Conservation (phyloP, 352 stramenopile genomes). For the Sclerospora graminicola region DNA sequence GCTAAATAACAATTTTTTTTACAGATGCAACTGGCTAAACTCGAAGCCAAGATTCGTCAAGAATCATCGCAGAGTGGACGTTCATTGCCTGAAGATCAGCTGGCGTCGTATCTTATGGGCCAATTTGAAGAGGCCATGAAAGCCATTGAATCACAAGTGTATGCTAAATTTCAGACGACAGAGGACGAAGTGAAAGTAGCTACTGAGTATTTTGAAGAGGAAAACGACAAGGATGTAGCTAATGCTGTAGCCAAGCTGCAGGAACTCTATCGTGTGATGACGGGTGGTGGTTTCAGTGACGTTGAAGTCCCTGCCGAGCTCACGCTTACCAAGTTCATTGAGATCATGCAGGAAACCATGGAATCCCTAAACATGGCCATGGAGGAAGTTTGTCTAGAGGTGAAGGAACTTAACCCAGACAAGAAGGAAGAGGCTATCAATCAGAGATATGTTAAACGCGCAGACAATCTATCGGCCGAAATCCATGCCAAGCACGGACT, state of each 20-base stretch:
- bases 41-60: conserved; percentile 84
- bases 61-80: conserved; percentile 80
- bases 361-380: conserved; percentile 85
- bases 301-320: conserved; percentile 75
- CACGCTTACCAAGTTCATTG: conserved; percentile 80
- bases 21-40: conserved; percentile 80
- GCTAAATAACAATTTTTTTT: not conserved
- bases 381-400: conserved; percentile 82
- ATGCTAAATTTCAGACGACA: conserved; percentile 83
- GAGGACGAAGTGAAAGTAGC: conserved; percentile 81
- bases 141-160: conserved; percentile 82
- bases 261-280: conserved; percentile 85
- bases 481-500: conserved; percentile 85
- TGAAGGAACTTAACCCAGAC: conserved; percentile 80
- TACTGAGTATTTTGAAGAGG: conserved; percentile 84
- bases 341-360: conserved; percentile 88
- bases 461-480: conserved; percentile 71
- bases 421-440: conserved; percentile 88
- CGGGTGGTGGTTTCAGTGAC: conserved; percentile 65
- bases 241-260: conserved; percentile 79
- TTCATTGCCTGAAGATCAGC: conserved; percentile 68
- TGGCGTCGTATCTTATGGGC: conserved; percentile 83
- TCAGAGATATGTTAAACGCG: conserved; percentile 84
- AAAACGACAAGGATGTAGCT: conserved; percentile 80
- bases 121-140: conserved; percentile 88